Base-by-base conservation (phyloP, 208 protist species). In the Leishmania tropica region DNA sequence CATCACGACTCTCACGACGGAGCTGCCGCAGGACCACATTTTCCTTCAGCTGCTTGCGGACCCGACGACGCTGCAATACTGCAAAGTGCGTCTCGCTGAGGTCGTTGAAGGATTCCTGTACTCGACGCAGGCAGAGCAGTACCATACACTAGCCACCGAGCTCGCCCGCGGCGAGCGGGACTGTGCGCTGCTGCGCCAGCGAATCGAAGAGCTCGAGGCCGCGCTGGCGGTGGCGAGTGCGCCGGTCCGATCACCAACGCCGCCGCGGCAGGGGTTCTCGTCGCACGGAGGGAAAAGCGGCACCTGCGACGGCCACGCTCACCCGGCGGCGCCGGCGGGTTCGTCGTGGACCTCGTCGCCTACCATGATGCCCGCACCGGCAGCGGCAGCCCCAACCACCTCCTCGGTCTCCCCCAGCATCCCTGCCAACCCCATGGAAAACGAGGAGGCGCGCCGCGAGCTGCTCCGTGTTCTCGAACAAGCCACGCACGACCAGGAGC, bases 41-140 rank as follows among this genome's bases (percentile, higher is more conserved):
- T 93, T 96, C 58, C 76, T 87, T 64, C 94, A 97, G 88, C 90
- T 97, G 51, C 31, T 96, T 62, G 82, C 83, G 10, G 94, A 97
- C 82, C 76, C 85, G 0, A 83, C 85, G 28, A 97, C 94, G 31
- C 74, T 85, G 85, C 88, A 91, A 81, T 97, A 94, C 87, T 89
- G 85, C 81, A 87, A 88, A 58, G 88, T 96, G 73, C 90, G 94
- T 11, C 80, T 97, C 24, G 86, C 84, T 0, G 94, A 97, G 79
- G 89, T 97, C 35, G 90, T 97, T 60, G 92, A 97, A 79, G 83
- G 80, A n/a, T 96, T 95, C 75, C 87, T 96, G 35, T 96, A 92
- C 81, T 88, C 92, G 7, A 87, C 90, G 1, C 91, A 94, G 79
- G 88, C 90, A 35, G 88, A 95, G 70, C 92, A 96, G 84, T 95